Evolutionary conservation across 148 eudicot genomes (phyloP), one percentile per base, ranked within the genome.

Genomic region (Cornus florida): DNA sequence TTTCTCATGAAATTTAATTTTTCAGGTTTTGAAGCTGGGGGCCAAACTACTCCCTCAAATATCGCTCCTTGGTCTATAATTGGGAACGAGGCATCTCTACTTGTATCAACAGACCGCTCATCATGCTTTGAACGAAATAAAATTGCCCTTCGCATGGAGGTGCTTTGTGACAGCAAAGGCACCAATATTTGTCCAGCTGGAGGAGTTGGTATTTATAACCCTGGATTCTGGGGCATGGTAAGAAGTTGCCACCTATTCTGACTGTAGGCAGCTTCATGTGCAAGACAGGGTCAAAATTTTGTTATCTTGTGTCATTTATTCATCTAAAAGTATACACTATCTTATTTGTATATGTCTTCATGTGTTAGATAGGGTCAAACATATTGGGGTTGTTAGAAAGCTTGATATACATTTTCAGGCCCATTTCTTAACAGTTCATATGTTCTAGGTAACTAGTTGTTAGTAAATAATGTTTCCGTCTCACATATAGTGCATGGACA

Each of bases 201-300:
- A 64, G 99, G 99, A 56, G 98, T 96, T 46, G 98, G 98, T 84
- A 83, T 96, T 75, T 93, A 90, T 77, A 96, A 96, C 78, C 99
- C 98, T 64, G 99, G 99, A 83, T 96, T 81, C 75, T 96, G 99
- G 98, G 99, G 95, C 69, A 96, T 96, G 99, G 99, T 96, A 84
- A 85, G 87, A n/a, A 82, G 22, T 68, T 67, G 13, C 67, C 35
- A 7, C 69, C 71, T 70, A 75, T 59, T 64, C 38, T 35, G 38
- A 35, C 38, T 35, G 38, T 35, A 35, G 38, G 38, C 5, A 35
- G 38, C 38, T 35, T 35, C 38, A 35, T 35, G 38, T 35, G 38
- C 38, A 35, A 35, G 38, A 35, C 38, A 35, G 1, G 38, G 38
- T 35, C 38, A 35, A 35, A 35, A 2, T 2, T 35, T 35, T 35